Evolutionary conservation across 805 yeast genomes (phyloP).

Genomic region (Sugiyamaella floridensis): DNA sequence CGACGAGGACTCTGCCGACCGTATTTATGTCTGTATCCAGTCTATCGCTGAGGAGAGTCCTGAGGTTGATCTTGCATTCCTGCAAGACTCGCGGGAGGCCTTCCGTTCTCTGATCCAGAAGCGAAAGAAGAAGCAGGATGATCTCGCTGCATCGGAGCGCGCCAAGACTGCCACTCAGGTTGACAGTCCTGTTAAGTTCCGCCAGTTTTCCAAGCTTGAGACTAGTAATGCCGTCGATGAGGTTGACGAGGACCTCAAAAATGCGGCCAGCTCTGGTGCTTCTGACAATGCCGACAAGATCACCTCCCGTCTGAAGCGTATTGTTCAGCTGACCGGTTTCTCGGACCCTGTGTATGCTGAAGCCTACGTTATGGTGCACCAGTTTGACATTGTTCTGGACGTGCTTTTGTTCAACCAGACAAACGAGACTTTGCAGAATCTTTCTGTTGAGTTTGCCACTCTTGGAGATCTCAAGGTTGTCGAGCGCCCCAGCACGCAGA

Average conservation of each 20-base stretch:
- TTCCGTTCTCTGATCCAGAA: constrained; percentile 62
- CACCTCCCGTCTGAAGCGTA: constrained; percentile 76
- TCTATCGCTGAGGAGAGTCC: constrained; percentile 51
- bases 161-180: constrained; percentile 64
- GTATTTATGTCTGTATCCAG: constrained; percentile 81
- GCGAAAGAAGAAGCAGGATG: constrained; percentile 53
- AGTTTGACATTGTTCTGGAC: constrained; percentile 91
- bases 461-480: constrained; percentile 92
- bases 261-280: constrained; percentile 45
- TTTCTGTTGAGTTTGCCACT: constrained; percentile 92
- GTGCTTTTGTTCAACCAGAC: constrained; percentile 44
- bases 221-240: constrained; percentile 35
- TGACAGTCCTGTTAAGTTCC: constrained; percentile 70
- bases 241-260: constrained; percentile 47
- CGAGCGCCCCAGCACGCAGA: constrained; percentile 82
- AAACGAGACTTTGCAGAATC: constrained; percentile 73
- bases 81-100: constrained; percentile 83
- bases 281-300: constrained; percentile 36
- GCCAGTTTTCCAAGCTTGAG: constrained; percentile 59
- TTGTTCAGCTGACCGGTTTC: constrained; percentile 94
- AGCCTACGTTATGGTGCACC: constrained; percentile 93
- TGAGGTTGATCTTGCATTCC: constrained; percentile 56
- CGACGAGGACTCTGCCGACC: constrained; percentile 95
- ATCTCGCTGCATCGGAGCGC: constrained; percentile 48
- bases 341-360: constrained; percentile 98